Percentiles rank a stretch among this genome's conserved stretches.
Conservation (phyloP, 352 stramenopile genomes). For the Phytophthora parvispora region DNA sequence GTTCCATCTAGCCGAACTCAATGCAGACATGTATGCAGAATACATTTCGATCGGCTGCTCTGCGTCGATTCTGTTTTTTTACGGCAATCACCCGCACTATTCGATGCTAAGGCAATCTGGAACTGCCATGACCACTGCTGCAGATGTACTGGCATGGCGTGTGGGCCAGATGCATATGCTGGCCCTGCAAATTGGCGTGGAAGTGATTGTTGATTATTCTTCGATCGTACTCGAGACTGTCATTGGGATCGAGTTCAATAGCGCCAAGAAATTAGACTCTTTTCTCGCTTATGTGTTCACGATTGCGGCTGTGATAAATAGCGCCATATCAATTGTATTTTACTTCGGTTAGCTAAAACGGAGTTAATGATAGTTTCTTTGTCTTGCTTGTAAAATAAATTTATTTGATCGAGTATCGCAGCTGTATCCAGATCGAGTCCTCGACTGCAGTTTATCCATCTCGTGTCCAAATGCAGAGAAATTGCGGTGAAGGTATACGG, state of each 20-base stretch:
- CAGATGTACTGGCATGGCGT: background rate
- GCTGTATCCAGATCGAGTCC: too few species aligned
- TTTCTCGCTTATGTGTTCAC: background rate
- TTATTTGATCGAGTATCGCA: too few species aligned
- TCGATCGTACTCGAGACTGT: background rate
- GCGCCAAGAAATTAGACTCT: background rate
- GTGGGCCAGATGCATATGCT: background rate
- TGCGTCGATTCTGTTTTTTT: background rate
- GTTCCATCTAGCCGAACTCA: background rate
- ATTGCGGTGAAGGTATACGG: too few species aligned
- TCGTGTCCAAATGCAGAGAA: too few species aligned
- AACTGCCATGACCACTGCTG: background rate
- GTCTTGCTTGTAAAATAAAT: too few species aligned
- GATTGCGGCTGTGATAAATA: background rate
- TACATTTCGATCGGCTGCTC: background rate
- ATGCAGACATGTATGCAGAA: background rate
- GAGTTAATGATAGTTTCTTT: too few species aligned
- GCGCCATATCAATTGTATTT: background rate
- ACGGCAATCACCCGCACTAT: background rate
- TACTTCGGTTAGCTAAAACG: background rate
- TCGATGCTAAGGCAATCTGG: background rate
- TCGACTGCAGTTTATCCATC: too few species aligned
- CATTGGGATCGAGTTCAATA: background rate
- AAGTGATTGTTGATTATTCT: background rate
- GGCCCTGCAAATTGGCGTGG: background rate